phyloP scores from a whole-genome alignment of 495 filamentous ascomycete genomes.

The Aspergillus indologenus region DNA sequence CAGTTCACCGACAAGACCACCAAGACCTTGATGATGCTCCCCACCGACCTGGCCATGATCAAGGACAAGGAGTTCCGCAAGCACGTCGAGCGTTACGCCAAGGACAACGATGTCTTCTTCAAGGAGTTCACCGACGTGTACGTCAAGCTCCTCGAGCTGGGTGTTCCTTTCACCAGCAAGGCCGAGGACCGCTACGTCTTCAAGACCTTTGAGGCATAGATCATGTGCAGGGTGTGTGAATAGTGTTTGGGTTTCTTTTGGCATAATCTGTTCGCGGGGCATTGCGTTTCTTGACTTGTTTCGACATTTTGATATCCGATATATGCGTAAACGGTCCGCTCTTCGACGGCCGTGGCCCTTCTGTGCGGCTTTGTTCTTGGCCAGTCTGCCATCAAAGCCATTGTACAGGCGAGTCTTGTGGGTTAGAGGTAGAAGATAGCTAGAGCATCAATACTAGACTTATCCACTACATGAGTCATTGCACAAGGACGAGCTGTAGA shows the following conservation, averaged over 20 bases:
- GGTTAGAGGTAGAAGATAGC: not conserved
- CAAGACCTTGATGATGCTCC: constrained; percentile 95
- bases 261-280: constrained; percentile 11
- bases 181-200: constrained; percentile 69
- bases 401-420: not conserved
- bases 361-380: constrained; percentile 6
- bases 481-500: not conserved
- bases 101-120: constrained; percentile 90
- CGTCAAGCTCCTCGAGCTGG: constrained; percentile 85
- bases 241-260: constrained; percentile 6
- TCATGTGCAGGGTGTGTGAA: not conserved
- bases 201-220: constrained; percentile 58
- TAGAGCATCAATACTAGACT: not conserved
- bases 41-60: constrained; percentile 82
- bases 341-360: constrained; percentile 3
- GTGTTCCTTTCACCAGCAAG: constrained; percentile 78
- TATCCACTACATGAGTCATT: not conserved
- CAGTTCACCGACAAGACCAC: constrained; percentile 82
- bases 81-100: constrained; percentile 86
- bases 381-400: not conserved
- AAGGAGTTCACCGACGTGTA: constrained; percentile 81
- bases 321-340: constrained; percentile 14
- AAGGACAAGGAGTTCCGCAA: constrained; percentile 85
- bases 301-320: constrained; percentile 36
- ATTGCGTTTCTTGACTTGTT: constrained; percentile 11